Evolutionary conservation across 331 rosid species (phyloP), one percentile per base, ranked within the genome.

Genomic region (Acacia pycnantha): DNA sequence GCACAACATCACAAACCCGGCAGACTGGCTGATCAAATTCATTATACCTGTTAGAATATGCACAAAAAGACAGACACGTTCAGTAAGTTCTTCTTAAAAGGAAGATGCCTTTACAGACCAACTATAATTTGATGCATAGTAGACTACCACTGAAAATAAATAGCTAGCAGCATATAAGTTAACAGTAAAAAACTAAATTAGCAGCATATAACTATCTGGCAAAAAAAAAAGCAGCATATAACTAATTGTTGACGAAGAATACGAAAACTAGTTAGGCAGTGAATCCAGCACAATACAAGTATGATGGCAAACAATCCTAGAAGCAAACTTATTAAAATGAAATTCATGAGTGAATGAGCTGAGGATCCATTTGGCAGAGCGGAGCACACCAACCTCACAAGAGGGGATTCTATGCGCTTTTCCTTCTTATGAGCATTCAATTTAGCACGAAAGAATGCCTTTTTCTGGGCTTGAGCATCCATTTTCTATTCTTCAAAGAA

Each of bases 351-450:
- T 15, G 44, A 77, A 58, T 84, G 29, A 13, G 27, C 4, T 22
- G 73, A 65, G 37, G 56, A 77, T 27, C 3, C 24, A 67, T 70
- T 29, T 0, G 40, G 37, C 26, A n/a, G 70, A 51, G 26, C 13
- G 70, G 43, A 72, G 56, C 27, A 70, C 15, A 77, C 81, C 40
- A 78, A 90, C 98, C 98, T 90, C 3, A 93, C 91, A 0, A 95
- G 90, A 73, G 95, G 95, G 59, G 97, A 95, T 56, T 91, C 93
- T 13, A 88, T 86, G 84, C 93, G 97, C 85, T 95, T 93, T 21
- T 89, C 98, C 84, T 89, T 95, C 94, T 88, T 90, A 87, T 89
- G 93, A 6, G 95, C 94, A 74, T 89, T 91, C 92, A 91, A 84
- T 88, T 84, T 89, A 64, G 95, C 89, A 70, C 94, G 98, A 82